Evolutionary conservation across 2,329 filamentous ascomycete species (phyloP).

Genomic region (Neofusicoccum sp.): DNA sequence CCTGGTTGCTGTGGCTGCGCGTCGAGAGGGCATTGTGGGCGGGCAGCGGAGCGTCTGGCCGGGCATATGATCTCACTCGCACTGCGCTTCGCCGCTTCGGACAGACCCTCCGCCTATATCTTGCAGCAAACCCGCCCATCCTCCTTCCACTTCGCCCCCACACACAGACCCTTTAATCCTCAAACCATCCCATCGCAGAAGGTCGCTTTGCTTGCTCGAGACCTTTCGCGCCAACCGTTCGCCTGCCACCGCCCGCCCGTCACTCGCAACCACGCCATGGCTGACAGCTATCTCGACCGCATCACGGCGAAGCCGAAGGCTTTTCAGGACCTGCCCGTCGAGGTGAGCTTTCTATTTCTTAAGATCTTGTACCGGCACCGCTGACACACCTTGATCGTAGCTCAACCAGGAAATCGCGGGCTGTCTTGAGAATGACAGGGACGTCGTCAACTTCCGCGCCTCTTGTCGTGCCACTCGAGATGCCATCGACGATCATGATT

Average conservation of each 20-base stretch:
- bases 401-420: slow-evolving; percentile 41
- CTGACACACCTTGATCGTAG: slow-evolving; percentile 26
- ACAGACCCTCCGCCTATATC: neutral
- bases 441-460: slow-evolving; percentile 42
- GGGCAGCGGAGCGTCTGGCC: too few relatives aligned
- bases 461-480: slow-evolving; percentile 40
- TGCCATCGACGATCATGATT: slow-evolving; percentile 42
- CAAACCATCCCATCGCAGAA: neutral
- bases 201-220: neutral
- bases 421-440: slow-evolving; percentile 40
- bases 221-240: neutral
- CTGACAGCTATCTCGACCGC: neutral
- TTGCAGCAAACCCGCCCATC: neutral
- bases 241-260: neutral
- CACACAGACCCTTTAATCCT: neutral
- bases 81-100: too few relatives aligned
- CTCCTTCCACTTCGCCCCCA: neutral
- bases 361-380: neutral
- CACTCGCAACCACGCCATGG: neutral
- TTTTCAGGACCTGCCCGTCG: slow-evolving; percentile 27
- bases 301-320: slow-evolving; percentile 9
- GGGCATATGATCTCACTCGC: too few relatives aligned
- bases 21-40: too few relatives aligned
- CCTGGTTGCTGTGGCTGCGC: too few relatives aligned
- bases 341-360: slow-evolving; percentile 23